Base-by-base conservation (phyloP, 352 stramenopile genomes). In the Globisporangium camurandrum region DNA sequence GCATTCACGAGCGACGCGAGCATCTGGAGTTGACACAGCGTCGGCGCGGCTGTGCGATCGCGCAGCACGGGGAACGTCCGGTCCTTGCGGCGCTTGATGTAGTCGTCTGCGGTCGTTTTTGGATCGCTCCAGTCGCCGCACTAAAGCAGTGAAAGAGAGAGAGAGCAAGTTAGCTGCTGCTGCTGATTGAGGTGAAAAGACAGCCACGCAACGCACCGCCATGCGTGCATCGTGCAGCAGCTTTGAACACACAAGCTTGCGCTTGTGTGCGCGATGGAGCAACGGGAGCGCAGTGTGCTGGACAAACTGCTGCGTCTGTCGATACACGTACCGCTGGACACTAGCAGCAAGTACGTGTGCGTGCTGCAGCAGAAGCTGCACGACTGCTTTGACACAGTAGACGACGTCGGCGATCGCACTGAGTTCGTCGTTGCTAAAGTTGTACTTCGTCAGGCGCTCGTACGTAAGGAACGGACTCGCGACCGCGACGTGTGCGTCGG, bases 261-360 rank as follows among this genome's bases (percentile, higher is more conserved):
- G 81, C 57, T 96, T 96, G 54, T 95, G 81, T 12, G 86, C 73
- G 49, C 82, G 60, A 54, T 96, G 84, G 0, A 96, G 55, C 26
- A 93, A 79, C 9, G 80, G 69, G 20, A 93, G 49, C 0, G 93
- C 51, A 8, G 75, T 80, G 49, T 85, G 71, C 57, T 93, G 79
- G 5, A 85, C 60, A 54, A 95, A 87, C 26, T 68, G 51, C 54
- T 96, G 86, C 19, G 88, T 61, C 9, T 61, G 47, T 5, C 66
- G 54, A 49, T 96, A 91, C 4, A 94, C 54, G 23, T 75, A 64
- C 1, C 67, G 58, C 6, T 67, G 76, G 26, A 95, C 28, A 16
- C 66, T n/a, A 59, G 62, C 3, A 60, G 60, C 37, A 93, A 49
- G 19, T 52, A n/a, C n/a, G n/a, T 46, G 2, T 52, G 28, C 9